Percentiles rank a stretch among this genome's conserved stretches.
phyloP scores from a whole-genome alignment of 1,284 basidiomycete species.

The Malassezia pachydermatis region DNA sequence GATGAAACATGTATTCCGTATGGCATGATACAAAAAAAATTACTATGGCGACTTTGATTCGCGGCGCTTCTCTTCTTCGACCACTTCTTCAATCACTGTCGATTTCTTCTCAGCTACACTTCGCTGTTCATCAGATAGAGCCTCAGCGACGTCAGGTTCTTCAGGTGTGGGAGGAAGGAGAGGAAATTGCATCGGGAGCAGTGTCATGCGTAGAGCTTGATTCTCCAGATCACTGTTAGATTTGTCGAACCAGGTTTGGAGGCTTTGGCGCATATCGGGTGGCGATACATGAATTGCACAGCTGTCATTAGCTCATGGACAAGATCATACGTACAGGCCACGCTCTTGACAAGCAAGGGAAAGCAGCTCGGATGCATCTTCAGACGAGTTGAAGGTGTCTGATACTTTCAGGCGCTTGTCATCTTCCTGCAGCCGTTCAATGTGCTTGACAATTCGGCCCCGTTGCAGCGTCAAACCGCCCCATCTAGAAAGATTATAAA shows the following conservation, averaged over 20 bases:
- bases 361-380: slow-evolving; percentile 21
- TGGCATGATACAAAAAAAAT: neutral
- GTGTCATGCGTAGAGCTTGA: no score
- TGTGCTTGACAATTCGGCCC: slow-evolving; percentile 24
- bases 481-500: slow-evolving; percentile 31
- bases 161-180: slow-evolving; percentile 8
- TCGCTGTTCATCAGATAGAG: slow-evolving; percentile 16
- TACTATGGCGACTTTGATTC: neutral
- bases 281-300: slow-evolving; percentile 8
- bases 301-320: slow-evolving; percentile 11
- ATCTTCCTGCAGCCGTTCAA: slow-evolving; percentile 26
- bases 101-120: slow-evolving; percentile 29
- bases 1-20: neutral
- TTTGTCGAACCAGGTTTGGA: no score
- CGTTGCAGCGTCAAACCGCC: slow-evolving; percentile 24
- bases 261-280: slow-evolving; percentile 1
- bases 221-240: no score
- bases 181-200: no score
- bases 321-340: slow-evolving; percentile 24
- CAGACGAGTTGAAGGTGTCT: slow-evolving; percentile 14
- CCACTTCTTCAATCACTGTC: slow-evolving; percentile 32
- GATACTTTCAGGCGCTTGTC: slow-evolving; percentile 25
- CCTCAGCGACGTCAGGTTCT: slow-evolving; percentile 16
- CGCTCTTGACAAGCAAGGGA: slow-evolving; percentile 32
- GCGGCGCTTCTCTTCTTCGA: slow-evolving; percentile 26